Evolutionary conservation across 805 yeast genomes (phyloP).

Genomic region (Candida bentonensis): DNA sequence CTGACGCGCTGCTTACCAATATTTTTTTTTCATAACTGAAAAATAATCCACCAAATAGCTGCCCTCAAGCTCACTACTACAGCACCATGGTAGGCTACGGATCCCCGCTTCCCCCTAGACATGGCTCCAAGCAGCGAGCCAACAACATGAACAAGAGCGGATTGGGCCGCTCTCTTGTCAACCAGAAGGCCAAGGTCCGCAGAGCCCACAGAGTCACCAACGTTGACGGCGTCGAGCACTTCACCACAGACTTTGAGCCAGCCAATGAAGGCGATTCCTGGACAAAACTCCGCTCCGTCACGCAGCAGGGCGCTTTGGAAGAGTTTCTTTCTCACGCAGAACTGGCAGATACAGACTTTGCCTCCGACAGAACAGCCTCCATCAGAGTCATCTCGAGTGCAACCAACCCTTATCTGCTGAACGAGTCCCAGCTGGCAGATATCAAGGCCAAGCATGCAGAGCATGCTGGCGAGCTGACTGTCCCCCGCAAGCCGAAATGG

Average conservation of each 20-base stretch:
- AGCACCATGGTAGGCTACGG: not conserved
- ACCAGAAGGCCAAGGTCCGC: conserved; percentile 48
- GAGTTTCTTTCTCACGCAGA: conserved; percentile 93
- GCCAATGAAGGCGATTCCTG: conserved; percentile 65
- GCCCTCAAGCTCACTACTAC: no score
- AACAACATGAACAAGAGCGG: conserved; percentile 50
- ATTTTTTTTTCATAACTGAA: not conserved
- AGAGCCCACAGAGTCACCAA: conserved; percentile 28
- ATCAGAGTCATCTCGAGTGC: conserved; percentile 61
- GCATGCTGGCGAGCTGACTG: conserved; percentile 44
- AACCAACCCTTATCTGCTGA: conserved; percentile 45
- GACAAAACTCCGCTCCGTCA: conserved; percentile 85
- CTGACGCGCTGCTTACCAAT: no score
- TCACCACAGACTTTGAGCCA: conserved; percentile 54
- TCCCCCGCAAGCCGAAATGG: conserved; percentile 94
- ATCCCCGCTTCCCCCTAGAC: conserved; percentile 79
- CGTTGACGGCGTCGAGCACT: conserved; percentile 71
- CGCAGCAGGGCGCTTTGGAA: conserved; percentile 87
- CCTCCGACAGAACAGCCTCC: conserved; percentile 75
- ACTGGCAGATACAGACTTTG: conserved; percentile 88
- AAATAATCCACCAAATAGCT: no score
- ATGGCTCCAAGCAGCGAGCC: conserved; percentile 63
- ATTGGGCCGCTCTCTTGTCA: conserved; percentile 69
- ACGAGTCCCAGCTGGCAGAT: conserved; percentile 50
- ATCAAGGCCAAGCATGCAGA: conserved; percentile 45